Base-by-base conservation (phyloP, 805 yeast genomes). In the Jamesozyma piceae region DNA sequence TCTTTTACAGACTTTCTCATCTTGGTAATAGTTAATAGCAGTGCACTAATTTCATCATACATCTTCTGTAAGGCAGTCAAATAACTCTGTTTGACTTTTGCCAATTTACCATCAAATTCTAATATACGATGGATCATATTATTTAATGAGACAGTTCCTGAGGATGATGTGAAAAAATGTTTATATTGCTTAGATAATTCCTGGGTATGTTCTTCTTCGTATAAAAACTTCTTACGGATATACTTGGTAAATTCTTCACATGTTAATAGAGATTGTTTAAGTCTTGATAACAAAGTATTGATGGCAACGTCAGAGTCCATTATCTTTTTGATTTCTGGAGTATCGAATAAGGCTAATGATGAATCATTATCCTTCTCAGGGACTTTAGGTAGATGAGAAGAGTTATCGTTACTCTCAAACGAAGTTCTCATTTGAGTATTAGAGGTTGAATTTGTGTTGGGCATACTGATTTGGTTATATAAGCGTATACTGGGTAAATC, bases 211-310 rank as follows among this genome's bases (percentile, higher is more conserved):
- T 82, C 94, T 50, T 81, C 84, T 60, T 87, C 96, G 41, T 81
- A 72, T 28, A 74, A 66, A 24, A 87, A 87, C 53, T 84, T 82
- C 63, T 81, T 84, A 58, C 82, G 82, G 43, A 90, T 67, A 61
- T 77, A 92, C 51, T 77, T 77, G 24, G 86, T 71, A 52, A 87
- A 80, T 57, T 92, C 97, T 54, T 88, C 95, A 49, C 94, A 81
- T 0, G 95, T 80, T 46, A 72, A 71, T 35, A 89, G 71, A 44
- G 88, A 77, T 60, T 82, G 90, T 63, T 90, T 90, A 44, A 89
- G 69, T 34, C 95, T 71, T 1, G 71, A 65, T 39, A 89, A 68
- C 17, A 90, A 68, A 0, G 86, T 71, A 46, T 83, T 92, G 41
- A 87, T 73, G 2, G 94, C 84, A 5, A 78, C 72, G 59, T 86